These are phyloP conservation scores for Oidium heveae DNA, from an alignment of 2,329 filamentous ascomycete genomes.

Conservation along the genomic window DNA sequence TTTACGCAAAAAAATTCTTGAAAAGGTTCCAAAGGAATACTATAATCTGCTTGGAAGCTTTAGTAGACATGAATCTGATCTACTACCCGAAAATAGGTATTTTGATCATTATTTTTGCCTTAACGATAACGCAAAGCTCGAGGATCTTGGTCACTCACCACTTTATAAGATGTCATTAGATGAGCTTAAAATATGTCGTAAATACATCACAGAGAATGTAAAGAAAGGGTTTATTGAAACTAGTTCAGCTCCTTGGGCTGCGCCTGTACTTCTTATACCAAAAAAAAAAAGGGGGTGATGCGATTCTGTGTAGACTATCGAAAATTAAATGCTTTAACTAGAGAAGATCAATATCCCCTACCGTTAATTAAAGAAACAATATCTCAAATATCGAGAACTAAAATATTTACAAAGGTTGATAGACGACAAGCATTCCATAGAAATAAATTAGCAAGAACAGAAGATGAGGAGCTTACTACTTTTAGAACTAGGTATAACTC, in stretches of 20 bases:
- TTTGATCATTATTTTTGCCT: too few relatives aligned
- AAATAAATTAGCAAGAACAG: not conserved
- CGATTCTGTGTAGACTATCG: not conserved
- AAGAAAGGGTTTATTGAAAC: not conserved
- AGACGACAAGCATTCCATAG: not conserved
- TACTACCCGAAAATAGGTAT: too few relatives aligned
- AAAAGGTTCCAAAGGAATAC: too few relatives aligned
- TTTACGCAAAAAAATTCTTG: too few relatives aligned
- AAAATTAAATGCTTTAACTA: not conserved
- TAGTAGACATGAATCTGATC: too few relatives aligned
- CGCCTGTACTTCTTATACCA: not conserved
- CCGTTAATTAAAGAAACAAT: not conserved
- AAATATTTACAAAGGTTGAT: not conserved
- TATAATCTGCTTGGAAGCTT: too few relatives aligned
- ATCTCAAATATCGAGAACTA: not conserved
- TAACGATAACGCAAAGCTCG: too few relatives aligned
- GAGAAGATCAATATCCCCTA: not conserved
- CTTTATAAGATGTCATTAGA: too few relatives aligned
- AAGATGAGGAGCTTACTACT: not conserved
- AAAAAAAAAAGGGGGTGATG: not conserved
- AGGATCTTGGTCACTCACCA: too few relatives aligned
- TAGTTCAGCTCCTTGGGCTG: not conserved
- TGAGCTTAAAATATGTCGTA: not conserved
- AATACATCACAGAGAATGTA: not conserved
- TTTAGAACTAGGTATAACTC: not conserved